Evolutionary conservation across 805 yeast genomes (phyloP).

Genomic region (Wickerhamomyces chambardii): DNA sequence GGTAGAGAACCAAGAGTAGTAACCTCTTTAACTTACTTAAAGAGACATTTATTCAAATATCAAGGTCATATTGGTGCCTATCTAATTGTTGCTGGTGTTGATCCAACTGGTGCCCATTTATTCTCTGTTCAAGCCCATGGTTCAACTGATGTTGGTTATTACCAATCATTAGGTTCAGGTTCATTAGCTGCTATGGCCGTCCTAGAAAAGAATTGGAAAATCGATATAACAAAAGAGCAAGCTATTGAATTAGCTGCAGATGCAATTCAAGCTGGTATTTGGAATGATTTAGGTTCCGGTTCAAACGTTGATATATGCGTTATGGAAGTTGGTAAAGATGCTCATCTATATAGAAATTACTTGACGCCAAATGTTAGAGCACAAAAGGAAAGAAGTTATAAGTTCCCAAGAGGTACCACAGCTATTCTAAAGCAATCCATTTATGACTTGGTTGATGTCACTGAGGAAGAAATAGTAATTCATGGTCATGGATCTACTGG

Average conservation of each 20-base stretch:
- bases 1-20: slow-evolving; percentile 89
- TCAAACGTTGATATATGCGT: slow-evolving; percentile 97
- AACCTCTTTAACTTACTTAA: slow-evolving; percentile 84
- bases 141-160: slow-evolving; percentile 92
- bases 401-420: slow-evolving; percentile 91
- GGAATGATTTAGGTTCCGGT: slow-evolving; percentile 99
- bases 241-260: slow-evolving; percentile 88
- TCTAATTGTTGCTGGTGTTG: slow-evolving; percentile 95
- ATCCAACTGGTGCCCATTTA: slow-evolving; percentile 92
- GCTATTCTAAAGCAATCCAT: slow-evolving; percentile 67
- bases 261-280: slow-evolving; percentile 96
- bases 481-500: slow-evolving; percentile 11
- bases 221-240: slow-evolving; percentile 71
- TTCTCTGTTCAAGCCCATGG: slow-evolving; percentile 97
- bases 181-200: slow-evolving; percentile 99
- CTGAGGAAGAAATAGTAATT: slow-evolving; percentile 50
- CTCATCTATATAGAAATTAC: slow-evolving; percentile 77
- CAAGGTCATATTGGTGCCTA: slow-evolving; percentile 98
- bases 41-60: slow-evolving; percentile 92
- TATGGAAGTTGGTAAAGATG: slow-evolving; percentile 89
- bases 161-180: slow-evolving; percentile 91
- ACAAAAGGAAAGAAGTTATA: slow-evolving; percentile 73
- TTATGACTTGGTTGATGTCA: slow-evolving; percentile 56
- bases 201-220: slow-evolving; percentile 80
- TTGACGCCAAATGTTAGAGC: slow-evolving; percentile 86